These are phyloP conservation scores for Russula foetens DNA, from an alignment of 768 basidiomycete species.

Conservation along the genomic window DNA sequence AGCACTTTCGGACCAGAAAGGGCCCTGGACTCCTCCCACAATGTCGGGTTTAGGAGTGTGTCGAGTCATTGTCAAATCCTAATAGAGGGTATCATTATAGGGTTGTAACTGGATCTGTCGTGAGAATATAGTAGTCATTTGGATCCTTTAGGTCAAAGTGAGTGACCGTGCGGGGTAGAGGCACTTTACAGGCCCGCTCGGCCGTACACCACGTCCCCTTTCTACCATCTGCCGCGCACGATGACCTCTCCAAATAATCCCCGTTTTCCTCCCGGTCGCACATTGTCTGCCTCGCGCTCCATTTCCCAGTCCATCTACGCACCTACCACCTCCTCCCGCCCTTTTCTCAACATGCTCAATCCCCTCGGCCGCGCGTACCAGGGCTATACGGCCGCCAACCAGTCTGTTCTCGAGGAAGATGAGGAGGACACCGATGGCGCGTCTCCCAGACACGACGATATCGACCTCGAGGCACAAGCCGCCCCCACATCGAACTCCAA, in stretches of 20 bases:
- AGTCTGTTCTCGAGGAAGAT: slow-evolving; percentile 66
- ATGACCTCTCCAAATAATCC: slow-evolving; percentile 22
- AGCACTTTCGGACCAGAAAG: no score
- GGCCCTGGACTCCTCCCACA: no score
- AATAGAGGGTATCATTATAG: no score
- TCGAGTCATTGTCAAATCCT: no score
- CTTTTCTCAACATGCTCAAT: slow-evolving; percentile 77
- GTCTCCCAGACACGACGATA: slow-evolving; percentile 32
- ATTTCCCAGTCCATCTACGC: slow-evolving; percentile 28
- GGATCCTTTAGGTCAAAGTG: no score
- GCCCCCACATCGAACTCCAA: slow-evolving; percentile 30
- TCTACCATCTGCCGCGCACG: background rate
- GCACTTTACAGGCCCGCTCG: no score
- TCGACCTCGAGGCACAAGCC: slow-evolving; percentile 51
- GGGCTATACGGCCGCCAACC: slow-evolving; percentile 68
- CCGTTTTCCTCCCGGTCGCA: slow-evolving; percentile 20
- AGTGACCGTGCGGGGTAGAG: no score
- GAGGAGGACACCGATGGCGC: slow-evolving; percentile 43
- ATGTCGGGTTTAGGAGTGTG: no score
- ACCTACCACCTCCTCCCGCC: slow-evolving; percentile 52
- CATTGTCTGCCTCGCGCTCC: slow-evolving; percentile 21
- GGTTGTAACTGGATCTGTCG: no score
- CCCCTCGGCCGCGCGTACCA: slow-evolving; percentile 67
- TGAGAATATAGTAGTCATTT: no score
- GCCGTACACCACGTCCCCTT: no score